phyloP scores from a whole-genome alignment of 106 monocot genomes.

The Cymbidium sinense region DNA sequence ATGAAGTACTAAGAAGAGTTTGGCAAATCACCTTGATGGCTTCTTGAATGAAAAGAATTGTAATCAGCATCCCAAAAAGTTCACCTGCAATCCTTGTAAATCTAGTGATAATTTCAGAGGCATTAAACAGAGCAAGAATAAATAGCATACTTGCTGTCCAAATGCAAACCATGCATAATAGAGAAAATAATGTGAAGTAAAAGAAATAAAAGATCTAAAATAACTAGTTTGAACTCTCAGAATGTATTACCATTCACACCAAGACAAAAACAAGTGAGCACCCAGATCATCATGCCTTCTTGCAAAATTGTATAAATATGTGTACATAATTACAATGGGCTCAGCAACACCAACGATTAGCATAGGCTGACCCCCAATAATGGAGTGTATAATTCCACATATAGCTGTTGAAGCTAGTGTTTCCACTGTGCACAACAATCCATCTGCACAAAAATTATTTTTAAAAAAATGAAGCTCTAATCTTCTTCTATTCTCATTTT shows the following conservation, averaged over 20 bases:
- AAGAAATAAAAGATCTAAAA: background rate
- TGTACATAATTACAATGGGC: constrained; percentile 93
- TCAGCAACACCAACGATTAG: constrained; percentile 93
- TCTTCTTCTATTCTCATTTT: background rate
- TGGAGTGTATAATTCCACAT: constrained; percentile 76
- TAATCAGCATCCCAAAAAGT: constrained; percentile 94
- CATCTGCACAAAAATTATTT: constrained; percentile 35
- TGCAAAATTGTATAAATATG: constrained; percentile 82
- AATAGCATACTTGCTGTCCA: constrained; percentile 86
- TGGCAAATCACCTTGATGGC: constrained; percentile 58
- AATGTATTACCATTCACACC: constrained; percentile 62
- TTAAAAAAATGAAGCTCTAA: background rate
- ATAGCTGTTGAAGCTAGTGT: constrained; percentile 84
- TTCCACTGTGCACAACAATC: constrained; percentile 65
- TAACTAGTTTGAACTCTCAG: background rate
- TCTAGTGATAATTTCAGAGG: constrained; percentile 61
- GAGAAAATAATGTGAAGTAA: background rate
- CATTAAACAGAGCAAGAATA: constrained; percentile 81
- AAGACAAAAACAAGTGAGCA: constrained; percentile 49
- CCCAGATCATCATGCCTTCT: constrained; percentile 50
- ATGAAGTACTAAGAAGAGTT: background rate
- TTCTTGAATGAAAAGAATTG: constrained; percentile 89
- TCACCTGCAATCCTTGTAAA: constrained; percentile 93
- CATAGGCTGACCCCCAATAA: constrained; percentile 92
- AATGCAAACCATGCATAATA: constrained; percentile 72